A percentile compares a stretch with the other conserved stretches of the same genome.
phyloP scores from a whole-genome alignment of 768 basidiomycete species.

The Suillus decipiens region DNA sequence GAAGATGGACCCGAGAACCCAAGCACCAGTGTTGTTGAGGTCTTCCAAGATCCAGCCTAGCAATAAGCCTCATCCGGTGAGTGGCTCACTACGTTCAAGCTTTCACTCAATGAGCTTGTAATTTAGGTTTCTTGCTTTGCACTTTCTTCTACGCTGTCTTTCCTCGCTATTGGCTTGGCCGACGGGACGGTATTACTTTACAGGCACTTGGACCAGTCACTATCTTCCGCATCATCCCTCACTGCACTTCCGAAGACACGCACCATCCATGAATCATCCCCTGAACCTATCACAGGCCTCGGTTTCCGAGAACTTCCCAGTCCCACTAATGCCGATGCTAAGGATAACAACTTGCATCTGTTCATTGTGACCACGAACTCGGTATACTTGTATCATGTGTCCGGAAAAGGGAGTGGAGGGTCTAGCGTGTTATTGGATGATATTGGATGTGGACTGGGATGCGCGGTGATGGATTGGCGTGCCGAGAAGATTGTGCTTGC shows the following conservation, averaged over 20 bases:
- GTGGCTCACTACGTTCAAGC: constrained; percentile 14
- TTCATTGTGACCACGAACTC: constrained; percentile 89
- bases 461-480: constrained; percentile 78
- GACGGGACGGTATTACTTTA: constrained; percentile 93
- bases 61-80: constrained; percentile 78
- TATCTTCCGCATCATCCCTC: constrained; percentile 63
- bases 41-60: constrained; percentile 76
- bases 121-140: constrained; percentile 76
- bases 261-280: constrained; percentile 77
- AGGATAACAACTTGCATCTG: constrained; percentile 53
- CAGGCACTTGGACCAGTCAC: constrained; percentile 88
- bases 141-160: constrained; percentile 72
- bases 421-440: constrained; percentile 78
- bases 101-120: constrained; percentile 7
- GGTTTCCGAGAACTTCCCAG: constrained; percentile 69
- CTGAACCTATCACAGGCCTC: constrained; percentile 91
- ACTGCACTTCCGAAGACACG: constrained; percentile 87
- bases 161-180: constrained; percentile 91
- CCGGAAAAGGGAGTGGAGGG: constrained; percentile 69
- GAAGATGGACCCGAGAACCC: constrained; percentile 64
- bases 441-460: constrained; percentile 81
- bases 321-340: constrained; percentile 11
- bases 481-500: constrained; percentile 81
- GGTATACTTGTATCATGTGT: constrained; percentile 74
- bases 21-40: constrained; percentile 63